These are phyloP conservation scores for Xylaria hypoxylon DNA, from an alignment of 2,329 filamentous ascomycete genomes.

Conservation along the genomic window DNA sequence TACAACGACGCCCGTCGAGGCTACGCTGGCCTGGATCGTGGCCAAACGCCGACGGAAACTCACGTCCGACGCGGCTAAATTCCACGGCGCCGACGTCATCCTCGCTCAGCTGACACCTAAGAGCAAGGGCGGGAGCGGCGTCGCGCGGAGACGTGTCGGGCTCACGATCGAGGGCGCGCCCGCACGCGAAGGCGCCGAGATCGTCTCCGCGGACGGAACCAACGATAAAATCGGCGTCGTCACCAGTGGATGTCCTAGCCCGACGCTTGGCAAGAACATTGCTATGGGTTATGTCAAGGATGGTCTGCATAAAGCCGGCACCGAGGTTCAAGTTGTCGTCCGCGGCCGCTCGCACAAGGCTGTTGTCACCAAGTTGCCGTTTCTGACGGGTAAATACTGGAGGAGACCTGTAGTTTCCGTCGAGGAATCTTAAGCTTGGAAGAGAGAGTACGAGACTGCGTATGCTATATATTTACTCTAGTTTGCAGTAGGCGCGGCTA, in stretches of 20 bases:
- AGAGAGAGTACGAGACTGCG: background rate
- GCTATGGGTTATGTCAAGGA: conserved; percentile 93
- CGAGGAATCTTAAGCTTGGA: background rate
- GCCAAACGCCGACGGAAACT: conserved; percentile 75
- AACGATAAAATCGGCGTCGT: conserved; percentile 77
- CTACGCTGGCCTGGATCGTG: conserved; percentile 79
- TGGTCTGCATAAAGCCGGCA: conserved; percentile 85
- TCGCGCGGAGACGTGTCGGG: conserved; percentile 80
- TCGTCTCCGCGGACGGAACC: conserved; percentile 69
- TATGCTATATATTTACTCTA: background rate
- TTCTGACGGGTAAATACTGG: conserved; percentile 83
- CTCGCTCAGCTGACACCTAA: conserved; percentile 79
- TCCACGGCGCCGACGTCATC: conserved; percentile 85
- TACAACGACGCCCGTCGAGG: conserved; percentile 70
- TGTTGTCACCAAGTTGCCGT: conserved; percentile 88
- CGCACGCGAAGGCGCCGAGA: conserved; percentile 87
- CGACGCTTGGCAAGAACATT: conserved; percentile 88
- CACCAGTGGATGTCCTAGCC: conserved; percentile 91
- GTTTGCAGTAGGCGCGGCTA: background rate
- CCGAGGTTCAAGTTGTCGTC: conserved; percentile 81
- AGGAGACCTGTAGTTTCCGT: conserved; percentile 51
- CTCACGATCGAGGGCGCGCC: conserved; percentile 86
- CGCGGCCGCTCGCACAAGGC: conserved; percentile 81
- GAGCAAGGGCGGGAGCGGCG: conserved; percentile 77
- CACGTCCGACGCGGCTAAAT: conserved; percentile 67